Base-by-base conservation (phyloP, 2,329 filamentous ascomycete species). In the Cladophialophora psammophila region DNA sequence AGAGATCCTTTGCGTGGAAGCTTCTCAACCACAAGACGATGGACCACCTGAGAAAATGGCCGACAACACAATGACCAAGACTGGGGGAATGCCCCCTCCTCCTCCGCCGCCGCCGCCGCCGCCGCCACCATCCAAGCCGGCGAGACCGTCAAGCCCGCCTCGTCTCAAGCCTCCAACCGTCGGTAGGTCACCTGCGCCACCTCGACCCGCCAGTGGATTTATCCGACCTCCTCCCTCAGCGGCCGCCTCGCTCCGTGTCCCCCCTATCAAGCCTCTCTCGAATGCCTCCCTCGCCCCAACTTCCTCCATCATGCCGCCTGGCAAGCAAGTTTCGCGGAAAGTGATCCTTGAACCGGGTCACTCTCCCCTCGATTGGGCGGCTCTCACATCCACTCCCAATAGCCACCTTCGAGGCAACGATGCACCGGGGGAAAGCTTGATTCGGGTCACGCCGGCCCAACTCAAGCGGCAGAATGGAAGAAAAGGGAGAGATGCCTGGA, bases 291-390 rank as follows among this genome's bases (percentile, higher is more conserved):
- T 72, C 66, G 69, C 69, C 35, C 72, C 72, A 8, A 64, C 64
- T 31, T 68, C 65, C 34, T 65, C 69, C 40, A 68, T 82, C 15
- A 76, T 83, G 42, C 80, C 83, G 10, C 78, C 80, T 31, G 74
- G 80, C 60, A 65, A 80, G 86, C 78, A 91, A 60, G 69, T 77
- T 13, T 77, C 78, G 4, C 75, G 76, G 18, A 76, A 94, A 75
- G 91, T 97, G 4, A 84, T 90, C 8, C 87, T 99, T 4, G 86
- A 89, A n/a, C 95, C 95, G 0, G 94, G 95, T 36, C 94, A 94
- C 82, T 97, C 93, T 1, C 94, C 95, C 0, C 88, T 99, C 12
- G 95, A 99, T 85, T 99, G 95, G 95, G 95, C 95, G 12, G 88
- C 90, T 5, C 86, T 97, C 0, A 86, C 88, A 1, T 83, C 84